Base-by-base conservation (phyloP, 2,329 filamentous ascomycete species). In the Penicillium sp. region DNA sequence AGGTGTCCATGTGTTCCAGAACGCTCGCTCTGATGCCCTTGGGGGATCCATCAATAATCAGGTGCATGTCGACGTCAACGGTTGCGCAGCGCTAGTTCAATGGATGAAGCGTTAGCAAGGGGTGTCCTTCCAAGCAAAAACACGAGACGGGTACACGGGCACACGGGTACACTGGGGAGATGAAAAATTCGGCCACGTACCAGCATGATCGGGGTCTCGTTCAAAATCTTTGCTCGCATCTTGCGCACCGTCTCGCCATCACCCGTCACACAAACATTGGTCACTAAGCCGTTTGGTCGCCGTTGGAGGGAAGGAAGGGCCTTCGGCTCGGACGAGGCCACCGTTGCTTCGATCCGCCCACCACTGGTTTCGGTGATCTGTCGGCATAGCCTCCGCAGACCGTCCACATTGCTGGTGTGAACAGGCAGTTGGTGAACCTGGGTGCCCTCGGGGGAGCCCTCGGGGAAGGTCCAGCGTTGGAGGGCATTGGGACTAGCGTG, bases 381-480 rank as follows among this genome's bases (percentile, higher is more conserved):
- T 61, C 85, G 84, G 76, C 94, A 99, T 68, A 96, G 77, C 63
- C 83, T 85, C 63, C 87, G 83, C 64, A 99, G 79, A 60, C 86
- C 86, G 66, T 88, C 86, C 56, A 97, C 84, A 68, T 97, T 96
- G 70, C 90, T 86, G 52, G 85, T 84, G 71, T 99, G 94, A 20
- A 97, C 87, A n/a, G 94, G 94, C 56, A 99, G 80, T 68, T 95
- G 89, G 77, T 95, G 87, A 51, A 91, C 87, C 39, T 91, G 89
- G 50, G 91, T 86, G 63, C 90, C 88, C 67, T 96, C 91, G 55
- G 89, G 85, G 48, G 90, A 89, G 63, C 90, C 91, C 69, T 90
- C 89, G 57, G 93, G 89, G 73, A 96, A 93, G 44, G 91, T 94
- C 94, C 94, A 99, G 71, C 90, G 86, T 61, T 93, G 84, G 59